phyloP scores from a whole-genome alignment of 2,329 filamentous ascomycete genomes.

The Arthrobotrys iridis region DNA sequence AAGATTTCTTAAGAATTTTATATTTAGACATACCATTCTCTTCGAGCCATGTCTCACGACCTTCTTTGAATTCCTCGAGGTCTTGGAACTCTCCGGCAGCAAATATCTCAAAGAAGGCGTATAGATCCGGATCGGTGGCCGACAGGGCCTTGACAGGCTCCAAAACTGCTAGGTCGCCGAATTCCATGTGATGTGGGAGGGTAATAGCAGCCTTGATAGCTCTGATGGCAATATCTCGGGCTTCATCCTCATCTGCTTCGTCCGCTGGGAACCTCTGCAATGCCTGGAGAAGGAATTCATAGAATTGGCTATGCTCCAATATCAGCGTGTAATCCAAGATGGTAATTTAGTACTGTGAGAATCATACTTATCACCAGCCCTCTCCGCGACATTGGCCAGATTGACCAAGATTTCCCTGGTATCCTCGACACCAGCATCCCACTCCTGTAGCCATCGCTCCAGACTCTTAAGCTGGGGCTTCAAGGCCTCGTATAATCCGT shows the following conservation, averaged over 20 bases:
- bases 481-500: conserved; percentile 82
- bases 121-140: conserved; percentile 83
- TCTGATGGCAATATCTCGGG: conserved; percentile 70
- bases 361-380: conserved; percentile 80
- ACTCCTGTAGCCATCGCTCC: conserved; percentile 81
- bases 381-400: conserved; percentile 80
- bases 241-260: conserved; percentile 67
- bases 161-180: conserved; percentile 75
- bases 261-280: conserved; percentile 77
- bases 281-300: conserved; percentile 78
- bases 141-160: conserved; percentile 85
- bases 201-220: conserved; percentile 75
- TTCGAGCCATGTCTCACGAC: conserved; percentile 86
- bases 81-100: conserved; percentile 93
- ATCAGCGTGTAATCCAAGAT: conserved; percentile 62
- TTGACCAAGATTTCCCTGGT: conserved; percentile 85
- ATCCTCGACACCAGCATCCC: conserved; percentile 84
- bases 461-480: conserved; percentile 84
- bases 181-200: conserved; percentile 75
- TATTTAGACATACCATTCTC: conserved; percentile 70
- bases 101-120: conserved; percentile 94
- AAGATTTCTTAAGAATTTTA: neutral
- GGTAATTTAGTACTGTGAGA: conserved; percentile 69
- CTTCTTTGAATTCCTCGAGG: conserved; percentile 93
- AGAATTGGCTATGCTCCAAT: conserved; percentile 61